Evolutionary conservation across 139 green algal species (phyloP), one percentile per base, ranked within the genome.

Genomic region (Closterium sp.): DNA sequence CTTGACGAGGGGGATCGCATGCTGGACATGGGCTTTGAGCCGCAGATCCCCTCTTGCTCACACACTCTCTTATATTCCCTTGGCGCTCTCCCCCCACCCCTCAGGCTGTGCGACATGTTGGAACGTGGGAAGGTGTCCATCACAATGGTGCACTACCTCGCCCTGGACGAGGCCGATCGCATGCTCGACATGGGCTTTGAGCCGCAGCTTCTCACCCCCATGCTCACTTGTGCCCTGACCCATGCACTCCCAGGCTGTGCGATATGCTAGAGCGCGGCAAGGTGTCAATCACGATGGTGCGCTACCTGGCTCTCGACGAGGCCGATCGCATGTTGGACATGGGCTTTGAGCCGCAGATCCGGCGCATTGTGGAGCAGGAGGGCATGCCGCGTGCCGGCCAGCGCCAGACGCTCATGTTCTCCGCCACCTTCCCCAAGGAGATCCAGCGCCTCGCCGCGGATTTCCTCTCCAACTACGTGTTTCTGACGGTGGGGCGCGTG

Each of bases 1-100:
- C 97, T 99, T 90, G 98, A 99, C 89, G 98, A 99, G 96, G 97
- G 97, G 17, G 97, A 99, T 91, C 96, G 97, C 87, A 99, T 99
- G 98, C 95, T 99, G 86, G 97, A 99, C 93, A 99, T 99, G 98
- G 98, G 98, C 31, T 99, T 99, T 92, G 98, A 99, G 95, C 98
- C 98, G 28, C 97, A 99, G 96, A 97, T 98, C 90, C n/a, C n/a
- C n/a, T 96, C 98, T 99, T 97, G 97, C 97, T 0, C 95, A 94
- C 21, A 91, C 94, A 0, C 97, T 97, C 28, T 88, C 97, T 27
- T 96, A 97, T 89, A 97, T 99, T 96, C 99, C 98, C 34, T 97
- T 99, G 85, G 96, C 99, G 70, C 99, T 99, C 34, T 10, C 34
- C 34, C 34, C 34, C 9, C 4, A 10, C 34, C 6, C 38, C 38